Percentiles rank a stretch among this genome's conserved stretches.
phyloP scores from a whole-genome alignment of 2,329 filamentous ascomycete species.

The Microdochium trichocladiopsis region DNA sequence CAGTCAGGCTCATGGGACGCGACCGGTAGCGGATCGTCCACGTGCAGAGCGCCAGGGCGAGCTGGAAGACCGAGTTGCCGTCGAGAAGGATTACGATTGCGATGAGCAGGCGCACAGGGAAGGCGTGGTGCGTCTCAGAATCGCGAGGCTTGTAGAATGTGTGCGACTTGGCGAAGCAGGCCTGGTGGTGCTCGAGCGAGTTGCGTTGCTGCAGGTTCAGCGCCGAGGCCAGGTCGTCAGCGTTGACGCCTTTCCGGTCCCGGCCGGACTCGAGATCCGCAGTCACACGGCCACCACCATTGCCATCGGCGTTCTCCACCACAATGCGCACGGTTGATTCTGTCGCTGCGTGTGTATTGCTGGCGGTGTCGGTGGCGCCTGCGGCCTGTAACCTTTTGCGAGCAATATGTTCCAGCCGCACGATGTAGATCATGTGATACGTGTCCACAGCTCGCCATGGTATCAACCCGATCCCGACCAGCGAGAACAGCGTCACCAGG shows the following conservation, averaged over 20 bases:
- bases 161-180: slow-evolving; percentile 74
- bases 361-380: slow-evolving; percentile 54
- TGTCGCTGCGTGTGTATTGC: slow-evolving; percentile 52
- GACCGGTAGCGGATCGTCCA: slow-evolving; percentile 69
- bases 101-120: slow-evolving; percentile 66
- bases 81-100: slow-evolving; percentile 75
- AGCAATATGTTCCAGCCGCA: slow-evolving; percentile 54
- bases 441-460: slow-evolving; percentile 77
- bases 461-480: slow-evolving; percentile 63
- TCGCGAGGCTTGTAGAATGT: slow-evolving; percentile 88
- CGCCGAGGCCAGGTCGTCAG: slow-evolving; percentile 48
- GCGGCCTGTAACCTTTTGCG: slow-evolving; percentile 53
- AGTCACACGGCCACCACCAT: background rate
- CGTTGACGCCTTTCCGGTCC: slow-evolving; percentile 26
- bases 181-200: slow-evolving; percentile 68
- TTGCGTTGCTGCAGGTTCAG: slow-evolving; percentile 60
- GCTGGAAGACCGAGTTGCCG: slow-evolving; percentile 72
- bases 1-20: slow-evolving; percentile 67
- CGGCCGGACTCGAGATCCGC: slow-evolving; percentile 33
- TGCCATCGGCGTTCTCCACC: slow-evolving; percentile 17
- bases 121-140: slow-evolving; percentile 73
- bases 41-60: slow-evolving; percentile 69
- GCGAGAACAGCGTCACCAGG: slow-evolving; percentile 61
- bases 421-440: slow-evolving; percentile 81
- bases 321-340: slow-evolving; percentile 47